These are phyloP conservation scores for Batrachochytrium dendrobatidis DNA, from an alignment of 371 early-diverging fungal genomes.

Conservation along the genomic window DNA sequence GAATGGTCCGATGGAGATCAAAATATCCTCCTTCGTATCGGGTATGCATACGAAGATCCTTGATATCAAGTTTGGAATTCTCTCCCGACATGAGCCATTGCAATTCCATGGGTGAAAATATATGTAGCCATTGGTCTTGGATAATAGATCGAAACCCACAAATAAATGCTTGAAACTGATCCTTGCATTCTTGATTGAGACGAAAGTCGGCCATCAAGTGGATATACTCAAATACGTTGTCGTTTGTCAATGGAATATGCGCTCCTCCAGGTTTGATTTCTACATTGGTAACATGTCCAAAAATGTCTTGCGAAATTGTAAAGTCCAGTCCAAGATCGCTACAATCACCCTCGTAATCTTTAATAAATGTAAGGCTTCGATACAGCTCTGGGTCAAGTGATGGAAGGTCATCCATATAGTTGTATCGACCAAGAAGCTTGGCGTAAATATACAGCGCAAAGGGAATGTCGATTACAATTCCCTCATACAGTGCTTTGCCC, in stretches of 20 bases:
- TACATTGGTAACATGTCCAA: constrained; percentile 20
- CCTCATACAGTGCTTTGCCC: constrained; percentile 25
- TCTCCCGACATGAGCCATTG: constrained; percentile 23
- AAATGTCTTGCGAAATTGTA: constrained; percentile 27
- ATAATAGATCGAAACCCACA: constrained; percentile 30
- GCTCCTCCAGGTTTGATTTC: constrained; percentile 26
- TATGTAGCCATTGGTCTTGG: constrained; percentile 17
- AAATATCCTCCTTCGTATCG: constrained; percentile 30
- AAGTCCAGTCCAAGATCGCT: constrained; percentile 30
- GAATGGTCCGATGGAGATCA: constrained; percentile 29
- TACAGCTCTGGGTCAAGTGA: constrained; percentile 31
- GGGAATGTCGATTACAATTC: constrained; percentile 25
- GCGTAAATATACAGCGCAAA: constrained; percentile 22
- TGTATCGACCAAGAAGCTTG: constrained; percentile 19
- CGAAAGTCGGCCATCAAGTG: constrained; percentile 19
- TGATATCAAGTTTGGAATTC: constrained; percentile 12
- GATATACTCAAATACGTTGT: constrained; percentile 28
- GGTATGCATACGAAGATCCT: constrained; percentile 18
- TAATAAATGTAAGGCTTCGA: constrained; percentile 31
- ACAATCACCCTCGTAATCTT: constrained; percentile 32
- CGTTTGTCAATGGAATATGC: constrained; percentile 22
- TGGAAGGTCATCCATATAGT: constrained; percentile 27
- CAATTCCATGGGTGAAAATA: constrained; percentile 23
- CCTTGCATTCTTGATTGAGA: constrained; percentile 33
- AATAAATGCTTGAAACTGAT: constrained; percentile 28